Evolutionary conservation across 768 basidiomycete species (phyloP), one percentile per base, ranked within the genome.

Genomic region (Saitozyma sp.): DNA sequence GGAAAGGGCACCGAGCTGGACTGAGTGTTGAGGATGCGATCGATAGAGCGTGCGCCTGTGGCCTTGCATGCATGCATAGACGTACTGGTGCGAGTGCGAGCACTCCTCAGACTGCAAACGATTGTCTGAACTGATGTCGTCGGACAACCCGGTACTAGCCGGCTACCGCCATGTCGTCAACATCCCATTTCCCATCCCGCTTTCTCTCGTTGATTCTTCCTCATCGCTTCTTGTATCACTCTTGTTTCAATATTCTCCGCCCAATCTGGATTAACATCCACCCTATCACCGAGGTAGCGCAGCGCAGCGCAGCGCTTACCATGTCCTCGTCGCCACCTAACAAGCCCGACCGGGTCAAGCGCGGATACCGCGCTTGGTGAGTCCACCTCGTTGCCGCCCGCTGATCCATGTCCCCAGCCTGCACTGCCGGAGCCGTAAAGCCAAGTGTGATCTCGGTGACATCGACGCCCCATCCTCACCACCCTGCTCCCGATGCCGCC

Each of bases 391-490:
- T 29, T 7, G 11, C 14, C 8, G 57, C 49, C 9, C 19, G 55
- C 40, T 39, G 56, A 50, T 16, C 56, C 2, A 29, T n/a, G 20
- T 8, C 14, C 14, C 29, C 48, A 75, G 75, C 54, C 62, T 74
- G 2, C 75, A 74, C 43, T 76, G 74, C 48, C 64, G 74, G 19
- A 67, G 66, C 17, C 70, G 75, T 11, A 78, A 78, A 57, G 75
- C 77, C 6, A 75, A 74, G 63, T 77, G 77, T 54, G 77, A 78
- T 63, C 66, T 78, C 17, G 74, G 77, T 14, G 75, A 76, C 56
- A 74, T 76, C 56, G 71, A 78, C 51, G 67, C 70, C 1, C 77
- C 77, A 4, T 70, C 68, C 17, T 56, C 56, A 8, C 75, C 77
- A 16, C 75, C 77, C 13, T 78, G 77, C 51, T 64, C 70, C 1